A percentile compares a stretch with the other conserved stretches of the same genome.
Conservation (phyloP, 768 basidiomycete species). For the Pleurotus djamor region DNA sequence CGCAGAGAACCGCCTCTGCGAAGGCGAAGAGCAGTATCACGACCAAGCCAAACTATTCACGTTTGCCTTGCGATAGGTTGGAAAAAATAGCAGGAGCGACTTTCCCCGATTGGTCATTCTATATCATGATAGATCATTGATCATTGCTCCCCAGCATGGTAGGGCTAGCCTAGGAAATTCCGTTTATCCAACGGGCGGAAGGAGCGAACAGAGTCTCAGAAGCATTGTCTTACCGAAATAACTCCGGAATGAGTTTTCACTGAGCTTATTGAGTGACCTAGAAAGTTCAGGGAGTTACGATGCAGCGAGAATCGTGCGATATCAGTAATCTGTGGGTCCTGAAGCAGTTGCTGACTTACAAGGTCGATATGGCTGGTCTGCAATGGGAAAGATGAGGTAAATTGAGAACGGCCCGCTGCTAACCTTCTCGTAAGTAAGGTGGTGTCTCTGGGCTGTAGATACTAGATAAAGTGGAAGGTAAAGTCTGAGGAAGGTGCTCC, state of each 20-base stretch:
- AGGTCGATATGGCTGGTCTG: neutral
- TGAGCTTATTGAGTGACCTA: neutral
- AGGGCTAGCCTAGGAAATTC: neutral
- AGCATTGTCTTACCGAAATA: neutral
- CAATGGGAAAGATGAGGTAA: neutral
- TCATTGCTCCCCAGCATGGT: neutral
- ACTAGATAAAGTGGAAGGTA: too few relatives aligned
- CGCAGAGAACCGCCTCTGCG: neutral
- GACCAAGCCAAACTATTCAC: neutral
- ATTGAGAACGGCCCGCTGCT: too few relatives aligned
- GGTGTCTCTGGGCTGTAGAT: too few relatives aligned
- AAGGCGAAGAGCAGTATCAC: neutral
- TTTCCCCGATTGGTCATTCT: neutral
- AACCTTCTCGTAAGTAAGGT: too few relatives aligned
- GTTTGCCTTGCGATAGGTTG: neutral
- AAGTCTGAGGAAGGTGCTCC: too few relatives aligned
- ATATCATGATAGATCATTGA: neutral
- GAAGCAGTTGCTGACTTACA: neutral
- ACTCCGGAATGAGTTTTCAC: neutral
- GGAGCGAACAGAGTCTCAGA: neutral
- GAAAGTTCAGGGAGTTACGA: neutral
- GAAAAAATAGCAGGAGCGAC: neutral
- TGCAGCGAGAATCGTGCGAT: neutral
- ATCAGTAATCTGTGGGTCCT: neutral
- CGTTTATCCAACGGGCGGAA: neutral